A percentile compares a stretch with the other conserved stretches of the same genome.
Conservation (phyloP, 345 rosid species). For the Ceriops tagal region DNA sequence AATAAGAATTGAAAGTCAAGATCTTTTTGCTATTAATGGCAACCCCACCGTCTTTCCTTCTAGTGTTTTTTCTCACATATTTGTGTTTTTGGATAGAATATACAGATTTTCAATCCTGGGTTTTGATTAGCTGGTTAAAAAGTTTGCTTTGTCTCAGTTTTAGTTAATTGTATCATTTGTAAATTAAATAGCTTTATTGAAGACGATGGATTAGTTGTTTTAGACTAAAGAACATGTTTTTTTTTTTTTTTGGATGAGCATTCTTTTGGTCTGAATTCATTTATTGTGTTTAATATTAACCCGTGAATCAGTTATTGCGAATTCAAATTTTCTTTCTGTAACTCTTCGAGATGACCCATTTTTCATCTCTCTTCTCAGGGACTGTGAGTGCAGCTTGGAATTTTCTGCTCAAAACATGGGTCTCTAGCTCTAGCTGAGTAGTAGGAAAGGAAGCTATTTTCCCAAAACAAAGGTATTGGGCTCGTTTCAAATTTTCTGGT, state of each 20-base stretch:
- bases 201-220: no score
- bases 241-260: neutral
- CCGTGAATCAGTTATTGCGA: slow-evolving; percentile 39
- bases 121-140: no score
- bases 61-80: no score
- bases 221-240: no score
- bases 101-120: no score
- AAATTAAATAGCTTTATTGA: no score
- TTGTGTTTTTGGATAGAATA: no score
- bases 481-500: no score
- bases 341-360: neutral
- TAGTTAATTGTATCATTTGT: no score
- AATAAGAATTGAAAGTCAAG: neutral
- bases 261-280: slow-evolving; percentile 34
- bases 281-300: slow-evolving; percentile 41
- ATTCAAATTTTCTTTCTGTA: slow-evolving; percentile 23
- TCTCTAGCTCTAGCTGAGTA: neutral
- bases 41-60: no score
- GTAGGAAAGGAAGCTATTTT: neutral
- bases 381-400: slow-evolving; percentile 17
- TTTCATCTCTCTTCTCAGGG: slow-evolving; percentile 20
- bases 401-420: neutral
- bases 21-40: neutral
- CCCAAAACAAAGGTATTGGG: neutral
- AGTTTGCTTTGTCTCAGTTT: no score